phyloP scores from a whole-genome alignment of 257 asterid species.

The Knoxia roxburghii region DNA sequence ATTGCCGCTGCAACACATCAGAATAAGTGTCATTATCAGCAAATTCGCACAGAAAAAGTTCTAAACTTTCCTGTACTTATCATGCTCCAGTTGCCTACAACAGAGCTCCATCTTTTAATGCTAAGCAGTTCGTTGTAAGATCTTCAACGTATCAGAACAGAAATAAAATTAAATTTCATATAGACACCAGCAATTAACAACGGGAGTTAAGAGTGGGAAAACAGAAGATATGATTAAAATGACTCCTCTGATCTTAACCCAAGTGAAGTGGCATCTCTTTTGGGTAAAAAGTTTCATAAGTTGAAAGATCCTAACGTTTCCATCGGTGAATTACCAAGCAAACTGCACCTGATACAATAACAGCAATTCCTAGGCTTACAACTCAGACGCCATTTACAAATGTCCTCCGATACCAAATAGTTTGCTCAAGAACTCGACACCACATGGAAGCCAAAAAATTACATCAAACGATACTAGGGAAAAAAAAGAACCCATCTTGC shows the following conservation, averaged over 20 bases:
- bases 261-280: neutral
- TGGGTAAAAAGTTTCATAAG: neutral
- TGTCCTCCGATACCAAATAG: neutral
- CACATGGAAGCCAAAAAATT: neutral
- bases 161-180: neutral
- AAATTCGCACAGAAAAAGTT: neutral
- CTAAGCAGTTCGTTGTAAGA: neutral
- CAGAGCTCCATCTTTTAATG: neutral
- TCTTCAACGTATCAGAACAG: neutral
- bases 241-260: neutral
- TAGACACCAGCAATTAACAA: neutral
- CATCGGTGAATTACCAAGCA: neutral
- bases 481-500: neutral
- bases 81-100: neutral
- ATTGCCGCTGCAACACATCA: conserved; percentile 10
- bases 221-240: neutral
- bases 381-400: neutral
- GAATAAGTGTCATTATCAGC: conserved; percentile 5
- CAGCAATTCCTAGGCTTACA: neutral
- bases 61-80: neutral
- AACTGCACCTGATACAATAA: neutral
- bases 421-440: neutral
- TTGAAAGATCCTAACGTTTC: neutral
- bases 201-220: neutral
- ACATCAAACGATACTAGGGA: neutral